Evolutionary conservation across 2,329 filamentous ascomycete species (phyloP).

Genomic region (Diaporthe velutina): DNA sequence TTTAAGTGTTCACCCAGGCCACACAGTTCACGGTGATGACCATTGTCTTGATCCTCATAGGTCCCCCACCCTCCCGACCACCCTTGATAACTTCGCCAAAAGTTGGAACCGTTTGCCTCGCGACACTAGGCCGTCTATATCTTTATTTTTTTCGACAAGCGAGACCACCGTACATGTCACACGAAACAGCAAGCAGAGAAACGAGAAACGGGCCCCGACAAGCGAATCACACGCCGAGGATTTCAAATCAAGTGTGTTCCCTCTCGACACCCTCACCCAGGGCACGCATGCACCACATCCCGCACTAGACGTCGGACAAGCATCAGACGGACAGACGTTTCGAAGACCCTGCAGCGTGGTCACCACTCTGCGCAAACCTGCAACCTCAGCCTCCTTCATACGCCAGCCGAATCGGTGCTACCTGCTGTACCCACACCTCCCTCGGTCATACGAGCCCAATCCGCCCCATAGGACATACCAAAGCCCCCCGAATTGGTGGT

Average conservation of each 20-base stretch:
- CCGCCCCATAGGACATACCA: neutral
- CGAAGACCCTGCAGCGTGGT: slow-evolving; percentile 24
- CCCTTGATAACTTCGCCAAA: slow-evolving; percentile 20
- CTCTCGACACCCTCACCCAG: slow-evolving; percentile 2
- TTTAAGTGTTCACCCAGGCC: neutral
- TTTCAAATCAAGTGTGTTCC: slow-evolving; percentile 37
- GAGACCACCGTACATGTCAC: neutral
- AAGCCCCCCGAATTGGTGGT: slow-evolving; percentile 11
- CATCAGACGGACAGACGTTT: slow-evolving; percentile 13
- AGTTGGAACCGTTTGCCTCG: slow-evolving; percentile 9
- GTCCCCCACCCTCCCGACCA: neutral
- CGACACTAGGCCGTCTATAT: slow-evolving; percentile 2
- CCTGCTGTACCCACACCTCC: slow-evolving; percentile 26
- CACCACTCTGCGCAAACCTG: slow-evolving; percentile 2
- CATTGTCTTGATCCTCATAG: slow-evolving; percentile 39
- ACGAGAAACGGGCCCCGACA: slow-evolving; percentile 9
- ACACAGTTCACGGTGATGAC: slow-evolving; percentile 34
- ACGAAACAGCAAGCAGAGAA: neutral
- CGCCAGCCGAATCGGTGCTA: slow-evolving; percentile 7
- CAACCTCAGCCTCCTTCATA: slow-evolving; percentile 1
- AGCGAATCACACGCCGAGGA: slow-evolving; percentile 37
- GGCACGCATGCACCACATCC: slow-evolving; percentile 23
- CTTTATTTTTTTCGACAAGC: neutral
- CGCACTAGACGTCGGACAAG: slow-evolving; percentile 16
- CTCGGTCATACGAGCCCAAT: slow-evolving; percentile 14